phyloP scores from a whole-genome alignment of 495 filamentous ascomycete genomes.

The Oleoguttula mirabilis region DNA sequence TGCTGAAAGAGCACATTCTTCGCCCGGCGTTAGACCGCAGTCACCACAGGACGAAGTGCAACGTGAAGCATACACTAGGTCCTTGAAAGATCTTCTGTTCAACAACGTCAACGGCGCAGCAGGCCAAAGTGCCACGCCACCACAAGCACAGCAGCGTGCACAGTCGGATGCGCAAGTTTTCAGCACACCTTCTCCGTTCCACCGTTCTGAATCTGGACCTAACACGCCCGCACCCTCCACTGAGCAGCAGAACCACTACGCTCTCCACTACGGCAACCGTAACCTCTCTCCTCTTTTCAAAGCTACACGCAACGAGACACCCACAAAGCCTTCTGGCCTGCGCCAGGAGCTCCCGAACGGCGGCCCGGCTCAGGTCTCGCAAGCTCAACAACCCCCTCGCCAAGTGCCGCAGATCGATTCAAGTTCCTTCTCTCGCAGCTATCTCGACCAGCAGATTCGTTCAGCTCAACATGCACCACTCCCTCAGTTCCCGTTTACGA shows the following conservation, averaged over 20 bases:
- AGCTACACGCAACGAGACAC: conserved; percentile 17
- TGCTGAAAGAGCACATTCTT: conserved; percentile 1
- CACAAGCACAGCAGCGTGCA: background rate
- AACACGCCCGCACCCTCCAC: conserved; percentile 20
- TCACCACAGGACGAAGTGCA: conserved; percentile 4
- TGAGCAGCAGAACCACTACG: conserved; percentile 13
- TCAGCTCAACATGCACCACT: background rate
- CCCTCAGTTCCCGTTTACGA: conserved; percentile 4
- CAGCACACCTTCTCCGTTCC: conserved; percentile 22
- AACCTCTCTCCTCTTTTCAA: conserved; percentile 32
- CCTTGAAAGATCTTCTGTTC: conserved; percentile 22
- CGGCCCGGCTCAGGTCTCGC: background rate
- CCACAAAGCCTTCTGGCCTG: conserved; percentile 15
- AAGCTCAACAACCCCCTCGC: background rate
- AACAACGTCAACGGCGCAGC: conserved; percentile 10
- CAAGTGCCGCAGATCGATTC: conserved; percentile 8
- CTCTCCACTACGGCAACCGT: conserved; percentile 29
- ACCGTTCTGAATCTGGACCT: conserved; percentile 21
- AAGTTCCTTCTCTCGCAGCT: conserved; percentile 17
- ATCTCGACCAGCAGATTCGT: conserved; percentile 18
- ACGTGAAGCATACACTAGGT: conserved; percentile 11
- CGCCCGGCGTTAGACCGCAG: background rate
- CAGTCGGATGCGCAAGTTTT: conserved; percentile 10
- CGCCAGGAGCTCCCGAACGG: conserved; percentile 11
- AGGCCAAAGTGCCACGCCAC: background rate